Percentiles rank a stretch among this genome's conserved stretches.
phyloP scores from a whole-genome alignment of 208 protist genomes.

The Leptomonas seymouri region DNA sequence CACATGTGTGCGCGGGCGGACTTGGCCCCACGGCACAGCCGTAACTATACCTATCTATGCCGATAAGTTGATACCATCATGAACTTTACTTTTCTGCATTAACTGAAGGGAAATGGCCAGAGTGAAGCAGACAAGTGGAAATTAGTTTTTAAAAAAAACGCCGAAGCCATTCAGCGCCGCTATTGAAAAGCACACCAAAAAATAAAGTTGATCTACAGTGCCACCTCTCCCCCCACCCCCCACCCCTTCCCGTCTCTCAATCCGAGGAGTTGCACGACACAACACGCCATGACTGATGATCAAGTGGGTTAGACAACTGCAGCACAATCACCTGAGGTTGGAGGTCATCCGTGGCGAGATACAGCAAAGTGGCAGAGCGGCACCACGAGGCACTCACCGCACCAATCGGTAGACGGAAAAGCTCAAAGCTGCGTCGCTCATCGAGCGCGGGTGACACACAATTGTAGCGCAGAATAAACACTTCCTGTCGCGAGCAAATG shows the following conservation, averaged over 20 bases:
- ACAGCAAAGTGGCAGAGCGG: slow-evolving; percentile 72
- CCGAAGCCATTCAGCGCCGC: background rate
- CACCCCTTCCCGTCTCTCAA: background rate
- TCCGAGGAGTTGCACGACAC: slow-evolving; percentile 35
- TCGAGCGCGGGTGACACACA: slow-evolving; percentile 72
- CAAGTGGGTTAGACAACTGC: slow-evolving; percentile 70
- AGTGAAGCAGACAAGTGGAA: too few species aligned
- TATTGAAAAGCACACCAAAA: background rate
- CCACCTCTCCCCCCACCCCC: too few species aligned
- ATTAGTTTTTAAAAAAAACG: too few species aligned
- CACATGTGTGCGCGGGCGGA: too few species aligned
- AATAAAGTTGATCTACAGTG: background rate
- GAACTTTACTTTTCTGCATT: too few species aligned
- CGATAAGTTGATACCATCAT: too few species aligned
- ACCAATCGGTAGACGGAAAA: slow-evolving; percentile 62
- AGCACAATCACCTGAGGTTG: slow-evolving; percentile 58
- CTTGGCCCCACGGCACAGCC: too few species aligned
- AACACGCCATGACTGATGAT: slow-evolving; percentile 82
- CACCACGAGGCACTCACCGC: slow-evolving; percentile 87
- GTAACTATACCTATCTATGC: too few species aligned
- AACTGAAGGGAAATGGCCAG: too few species aligned
- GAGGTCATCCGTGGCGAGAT: slow-evolving; percentile 70
- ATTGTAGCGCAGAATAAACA: slow-evolving; percentile 81
- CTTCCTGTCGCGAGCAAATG: slow-evolving; percentile 74
- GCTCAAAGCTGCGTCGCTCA: slow-evolving; percentile 55